These are phyloP conservation scores for Pseudogymnoascus sp. DNA, from an alignment of 2,329 filamentous ascomycete genomes.

Conservation along the genomic window DNA sequence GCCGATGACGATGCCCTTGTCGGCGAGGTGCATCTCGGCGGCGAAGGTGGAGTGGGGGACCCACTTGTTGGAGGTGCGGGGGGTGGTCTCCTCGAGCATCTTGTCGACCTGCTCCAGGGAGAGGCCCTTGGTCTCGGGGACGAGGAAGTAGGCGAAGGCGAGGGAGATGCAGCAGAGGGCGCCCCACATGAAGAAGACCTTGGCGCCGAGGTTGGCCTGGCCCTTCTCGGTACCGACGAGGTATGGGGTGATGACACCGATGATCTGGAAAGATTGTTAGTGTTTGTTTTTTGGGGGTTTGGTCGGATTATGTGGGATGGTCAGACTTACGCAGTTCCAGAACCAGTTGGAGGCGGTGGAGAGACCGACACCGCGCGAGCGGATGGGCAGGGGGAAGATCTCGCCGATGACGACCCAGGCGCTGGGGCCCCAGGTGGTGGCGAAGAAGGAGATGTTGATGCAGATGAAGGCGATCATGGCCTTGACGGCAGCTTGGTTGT, in stretches of 20 bases:
- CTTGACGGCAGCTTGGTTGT: constrained; percentile 44
- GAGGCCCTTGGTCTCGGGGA: constrained; percentile 68
- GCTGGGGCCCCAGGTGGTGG: constrained; percentile 75
- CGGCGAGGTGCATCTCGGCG: constrained; percentile 18
- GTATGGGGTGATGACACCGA: constrained; percentile 62
- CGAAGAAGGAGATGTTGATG: constrained; percentile 89
- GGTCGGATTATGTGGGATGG: not conserved
- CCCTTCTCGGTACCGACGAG: constrained; percentile 51
- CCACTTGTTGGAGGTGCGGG: constrained; percentile 29
- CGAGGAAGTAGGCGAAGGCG: constrained; percentile 49
- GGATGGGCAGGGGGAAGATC: constrained; percentile 78
- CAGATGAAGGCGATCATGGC: constrained; percentile 78
- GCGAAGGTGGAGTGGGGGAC: constrained; percentile 25
- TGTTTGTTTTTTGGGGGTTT: not conserved
- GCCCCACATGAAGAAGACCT: constrained; percentile 63
- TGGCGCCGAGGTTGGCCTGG: constrained; percentile 59
- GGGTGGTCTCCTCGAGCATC: constrained; percentile 43
- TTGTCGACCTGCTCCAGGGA: constrained; percentile 66
- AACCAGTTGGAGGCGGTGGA: constrained; percentile 86
- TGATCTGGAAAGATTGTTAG: constrained; percentile 47
- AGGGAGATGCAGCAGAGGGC: constrained; percentile 48
- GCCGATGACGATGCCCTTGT: constrained; percentile 1
- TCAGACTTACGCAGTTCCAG: constrained; percentile 56
- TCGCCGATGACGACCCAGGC: constrained; percentile 80
- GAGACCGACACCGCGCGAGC: constrained; percentile 75